phyloP scores from a whole-genome alignment of 2,329 filamentous ascomycete species.

The Trichoderma koningiopsis region DNA sequence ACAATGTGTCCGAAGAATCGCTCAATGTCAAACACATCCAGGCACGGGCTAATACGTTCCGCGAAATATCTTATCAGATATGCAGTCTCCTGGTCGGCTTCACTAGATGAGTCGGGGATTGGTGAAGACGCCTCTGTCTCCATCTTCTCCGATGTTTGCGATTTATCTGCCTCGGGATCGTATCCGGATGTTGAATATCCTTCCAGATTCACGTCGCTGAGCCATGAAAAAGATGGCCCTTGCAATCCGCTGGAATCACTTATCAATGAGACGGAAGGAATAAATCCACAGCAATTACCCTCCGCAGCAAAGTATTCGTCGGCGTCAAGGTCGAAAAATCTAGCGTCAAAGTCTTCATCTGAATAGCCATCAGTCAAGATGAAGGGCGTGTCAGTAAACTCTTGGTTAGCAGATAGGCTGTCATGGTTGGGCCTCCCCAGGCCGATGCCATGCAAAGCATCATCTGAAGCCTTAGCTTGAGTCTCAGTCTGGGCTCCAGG shows the following conservation, averaged over 20 bases:
- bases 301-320: slow-evolving; percentile 28
- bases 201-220: neutral
- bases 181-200: neutral
- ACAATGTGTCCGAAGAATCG: slow-evolving; percentile 30
- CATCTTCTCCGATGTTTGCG: neutral
- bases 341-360: slow-evolving; percentile 26
- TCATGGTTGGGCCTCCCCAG: neutral
- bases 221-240: slow-evolving; percentile 12
- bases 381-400: neutral
- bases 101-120: slow-evolving; percentile 10
- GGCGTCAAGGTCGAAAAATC: slow-evolving; percentile 30
- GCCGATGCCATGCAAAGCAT: neutral
- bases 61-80: slow-evolving; percentile 29
- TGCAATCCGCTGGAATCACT: slow-evolving; percentile 9
- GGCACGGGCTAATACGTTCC: slow-evolving; percentile 28
- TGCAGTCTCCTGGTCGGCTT: slow-evolving; percentile 26
- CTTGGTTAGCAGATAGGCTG: neutral
- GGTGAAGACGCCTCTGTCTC: neutral
- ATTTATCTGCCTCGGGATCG: neutral
- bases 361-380: slow-evolving; percentile 1
- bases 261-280: slow-evolving; percentile 19
- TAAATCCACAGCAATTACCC: slow-evolving; percentile 29
- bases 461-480: neutral
- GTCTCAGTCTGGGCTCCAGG: neutral
- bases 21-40: slow-evolving; percentile 29